Evolutionary conservation across 2,329 filamentous ascomycete species (phyloP), one percentile per base, ranked within the genome.

Genomic region (Mariannaea sp.): DNA sequence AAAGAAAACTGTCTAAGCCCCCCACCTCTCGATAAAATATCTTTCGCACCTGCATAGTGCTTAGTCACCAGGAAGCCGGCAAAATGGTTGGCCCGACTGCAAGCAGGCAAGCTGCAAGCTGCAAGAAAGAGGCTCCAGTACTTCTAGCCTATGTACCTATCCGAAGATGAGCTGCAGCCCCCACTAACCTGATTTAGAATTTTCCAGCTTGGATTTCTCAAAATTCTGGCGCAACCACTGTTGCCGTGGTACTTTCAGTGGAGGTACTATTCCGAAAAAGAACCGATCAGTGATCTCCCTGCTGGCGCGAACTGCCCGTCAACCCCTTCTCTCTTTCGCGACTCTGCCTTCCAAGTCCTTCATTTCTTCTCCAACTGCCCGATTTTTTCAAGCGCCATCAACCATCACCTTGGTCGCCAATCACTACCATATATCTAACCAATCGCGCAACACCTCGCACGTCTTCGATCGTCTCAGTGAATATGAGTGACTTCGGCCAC

Each of bases 401-500:
- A 26, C 19, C 32, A 54, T 35, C 41, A 45, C 35, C 33, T 41
- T 36, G 54, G 30, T 33, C 38, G 32, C 32, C 13, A 35, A 48
- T 36, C n/a, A n/a, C n/a, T 35, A 20, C 10, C 48, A 30, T 16
- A 17, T 13, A 39, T 24, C 27, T 42, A 8, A 49, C 53, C 51
- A 58, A 56, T 61, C 40, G 29, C 40, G 41, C 19, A 13, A 46
- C 49, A 57, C 61, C 57, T 59, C 49, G 20, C 48, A 43, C 17
- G 39, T 22, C 16, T 50, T 38, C 49, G 44, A 49, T 26, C 7
- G 52, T 44, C 54, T 26, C n/a, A 51, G 56, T 59, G 66, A 58
- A 60, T 24, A 91, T 91, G 87, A 83, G 83, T 65, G 88, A 91
- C 73, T 87, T 88, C 73, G 76, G 74, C 60, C 81, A 84, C 67